phyloP scores from a whole-genome alignment of 2,329 filamentous ascomycete species.

The Sporothrix sp. region DNA sequence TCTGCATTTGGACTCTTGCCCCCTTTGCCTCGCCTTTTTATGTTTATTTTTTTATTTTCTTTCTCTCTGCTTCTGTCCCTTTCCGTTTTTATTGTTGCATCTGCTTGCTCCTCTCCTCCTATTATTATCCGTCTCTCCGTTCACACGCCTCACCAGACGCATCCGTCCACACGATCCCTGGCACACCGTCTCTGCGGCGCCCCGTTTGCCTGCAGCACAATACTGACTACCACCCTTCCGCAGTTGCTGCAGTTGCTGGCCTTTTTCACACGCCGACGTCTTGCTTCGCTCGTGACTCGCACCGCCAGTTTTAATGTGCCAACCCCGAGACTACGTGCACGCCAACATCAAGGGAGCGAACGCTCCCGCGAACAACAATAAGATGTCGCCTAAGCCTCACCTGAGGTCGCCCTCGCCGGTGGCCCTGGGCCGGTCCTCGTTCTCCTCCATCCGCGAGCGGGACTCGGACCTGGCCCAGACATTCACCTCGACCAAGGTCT shows the following conservation, averaged over 20 bases:
- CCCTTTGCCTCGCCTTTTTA: not conserved
- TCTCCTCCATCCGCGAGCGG: conserved; percentile 53
- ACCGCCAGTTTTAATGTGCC: conserved; percentile 12
- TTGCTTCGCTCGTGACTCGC: not conserved
- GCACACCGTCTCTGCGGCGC: not conserved
- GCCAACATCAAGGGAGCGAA: conserved; percentile 11
- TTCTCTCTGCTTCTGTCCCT: not conserved
- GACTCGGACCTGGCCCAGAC: conserved; percentile 50
- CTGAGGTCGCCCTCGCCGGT: conserved; percentile 14
- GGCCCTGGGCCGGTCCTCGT: conserved; percentile 39
- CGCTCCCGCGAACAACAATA: conserved; percentile 2
- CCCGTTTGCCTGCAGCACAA: conserved; percentile 3
- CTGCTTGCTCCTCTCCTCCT: not conserved
- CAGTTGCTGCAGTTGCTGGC: no score
- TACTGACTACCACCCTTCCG: not conserved
- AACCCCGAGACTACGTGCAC: conserved; percentile 3
- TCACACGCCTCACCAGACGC: not conserved
- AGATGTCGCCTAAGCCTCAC: conserved; percentile 13
- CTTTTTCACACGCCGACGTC: no score
- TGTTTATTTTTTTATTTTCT: not conserved
- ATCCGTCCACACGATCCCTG: not conserved
- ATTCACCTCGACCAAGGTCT: conserved; percentile 54
- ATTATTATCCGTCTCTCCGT: not conserved
- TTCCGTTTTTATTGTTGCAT: not conserved
- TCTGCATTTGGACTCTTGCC: not conserved